Evolutionary conservation across 2,329 filamentous ascomycete genomes (phyloP).

Genomic region (Sordariomycetes sp.): DNA sequence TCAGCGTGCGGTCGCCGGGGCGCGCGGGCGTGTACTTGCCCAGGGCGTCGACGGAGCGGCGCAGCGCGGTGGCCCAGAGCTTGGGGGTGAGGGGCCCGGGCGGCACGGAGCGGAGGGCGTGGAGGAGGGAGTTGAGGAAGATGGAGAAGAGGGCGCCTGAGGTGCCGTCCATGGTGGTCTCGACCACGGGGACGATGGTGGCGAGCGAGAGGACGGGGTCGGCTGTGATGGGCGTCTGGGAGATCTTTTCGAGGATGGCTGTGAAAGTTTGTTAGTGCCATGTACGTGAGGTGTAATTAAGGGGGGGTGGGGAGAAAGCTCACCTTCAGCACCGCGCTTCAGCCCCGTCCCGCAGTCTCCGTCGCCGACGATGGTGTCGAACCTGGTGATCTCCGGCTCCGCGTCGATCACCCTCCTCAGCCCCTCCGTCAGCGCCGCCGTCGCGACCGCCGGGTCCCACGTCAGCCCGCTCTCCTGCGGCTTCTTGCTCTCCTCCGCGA

Average conservation of each 20-base stretch:
- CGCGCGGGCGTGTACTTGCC: slow-evolving; percentile 80
- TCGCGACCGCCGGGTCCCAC: slow-evolving; percentile 40
- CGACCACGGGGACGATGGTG: slow-evolving; percentile 41
- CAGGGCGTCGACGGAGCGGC: slow-evolving; percentile 60
- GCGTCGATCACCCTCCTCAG: slow-evolving; percentile 52
- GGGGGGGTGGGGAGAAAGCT: slow-evolving; percentile 10
- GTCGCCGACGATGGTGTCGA: slow-evolving; percentile 77
- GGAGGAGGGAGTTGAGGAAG: slow-evolving; percentile 77
- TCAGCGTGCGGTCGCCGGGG: slow-evolving; percentile 78
- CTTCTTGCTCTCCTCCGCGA: slow-evolving; percentile 17
- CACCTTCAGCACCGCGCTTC: slow-evolving; percentile 74
- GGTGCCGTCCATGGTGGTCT: slow-evolving; percentile 50
- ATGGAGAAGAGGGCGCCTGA: slow-evolving; percentile 61
- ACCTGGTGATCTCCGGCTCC: slow-evolving; percentile 62
- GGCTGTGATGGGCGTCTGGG: slow-evolving; percentile 30
- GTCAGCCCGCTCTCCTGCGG: slow-evolving; percentile 34
- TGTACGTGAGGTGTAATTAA: too few relatives aligned
- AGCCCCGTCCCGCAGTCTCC: slow-evolving; percentile 84
- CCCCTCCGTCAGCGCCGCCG: slow-evolving; percentile 41
- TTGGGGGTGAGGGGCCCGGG: slow-evolving; percentile 27
- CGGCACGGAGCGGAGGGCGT: slow-evolving; percentile 38
- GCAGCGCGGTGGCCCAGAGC: slow-evolving; percentile 54
- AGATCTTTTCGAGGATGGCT: slow-evolving; percentile 43
- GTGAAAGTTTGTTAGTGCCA: slow-evolving; percentile 9
- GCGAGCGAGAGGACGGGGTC: slow-evolving; percentile 43